These are phyloP conservation scores for Leishmania mexicana DNA, from an alignment of 208 protist species.

Conservation along the genomic window DNA sequence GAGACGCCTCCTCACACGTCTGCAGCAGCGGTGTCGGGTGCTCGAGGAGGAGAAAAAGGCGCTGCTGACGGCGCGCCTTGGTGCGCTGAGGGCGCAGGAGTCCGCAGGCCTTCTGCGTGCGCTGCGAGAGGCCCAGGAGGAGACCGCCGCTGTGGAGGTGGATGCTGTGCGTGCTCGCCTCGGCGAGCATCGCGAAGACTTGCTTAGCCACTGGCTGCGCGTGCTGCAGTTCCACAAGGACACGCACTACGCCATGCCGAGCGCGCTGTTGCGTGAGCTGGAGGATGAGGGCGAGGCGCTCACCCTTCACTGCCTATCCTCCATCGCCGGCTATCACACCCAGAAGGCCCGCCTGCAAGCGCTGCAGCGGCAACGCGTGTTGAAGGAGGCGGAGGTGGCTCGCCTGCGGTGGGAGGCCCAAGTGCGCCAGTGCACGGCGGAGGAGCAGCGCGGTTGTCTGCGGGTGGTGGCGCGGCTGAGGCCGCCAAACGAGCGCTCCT, in stretches of 20 bases:
- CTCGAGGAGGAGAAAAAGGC: slow-evolving; percentile 15
- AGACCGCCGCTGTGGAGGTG: slow-evolving; percentile 16
- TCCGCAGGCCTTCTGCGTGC: slow-evolving; percentile 23
- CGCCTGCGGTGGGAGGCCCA: slow-evolving; percentile 31
- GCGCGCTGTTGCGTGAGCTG: slow-evolving; percentile 13
- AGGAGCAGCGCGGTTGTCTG: slow-evolving; percentile 27
- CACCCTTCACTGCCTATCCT: slow-evolving; percentile 13
- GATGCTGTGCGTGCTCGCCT: slow-evolving; percentile 28
- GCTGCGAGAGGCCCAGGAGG: slow-evolving; percentile 25
- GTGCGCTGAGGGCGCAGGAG: slow-evolving; percentile 21
- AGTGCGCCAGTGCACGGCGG: slow-evolving; percentile 30
- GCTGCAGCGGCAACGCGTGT: slow-evolving; percentile 18
- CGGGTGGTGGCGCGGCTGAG: slow-evolving; percentile 33
- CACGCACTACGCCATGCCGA: slow-evolving; percentile 17
- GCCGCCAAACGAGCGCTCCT: slow-evolving; percentile 20
- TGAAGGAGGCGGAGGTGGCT: slow-evolving; percentile 32
- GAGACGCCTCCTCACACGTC: slow-evolving; percentile 30
- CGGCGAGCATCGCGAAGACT: slow-evolving; percentile 12
- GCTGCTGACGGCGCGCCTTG: slow-evolving; percentile 13
- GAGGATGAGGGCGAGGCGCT: slow-evolving; percentile 24
- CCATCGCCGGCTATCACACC: slow-evolving; percentile 23
- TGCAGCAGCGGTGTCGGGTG: slow-evolving; percentile 17
- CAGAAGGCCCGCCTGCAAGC: slow-evolving; percentile 28
- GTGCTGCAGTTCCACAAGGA: slow-evolving; percentile 22
- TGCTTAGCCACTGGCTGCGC: slow-evolving; percentile 24